Conservation (phyloP, 2,329 filamentous ascomycete genomes). For the Fusarium udum region DNA sequence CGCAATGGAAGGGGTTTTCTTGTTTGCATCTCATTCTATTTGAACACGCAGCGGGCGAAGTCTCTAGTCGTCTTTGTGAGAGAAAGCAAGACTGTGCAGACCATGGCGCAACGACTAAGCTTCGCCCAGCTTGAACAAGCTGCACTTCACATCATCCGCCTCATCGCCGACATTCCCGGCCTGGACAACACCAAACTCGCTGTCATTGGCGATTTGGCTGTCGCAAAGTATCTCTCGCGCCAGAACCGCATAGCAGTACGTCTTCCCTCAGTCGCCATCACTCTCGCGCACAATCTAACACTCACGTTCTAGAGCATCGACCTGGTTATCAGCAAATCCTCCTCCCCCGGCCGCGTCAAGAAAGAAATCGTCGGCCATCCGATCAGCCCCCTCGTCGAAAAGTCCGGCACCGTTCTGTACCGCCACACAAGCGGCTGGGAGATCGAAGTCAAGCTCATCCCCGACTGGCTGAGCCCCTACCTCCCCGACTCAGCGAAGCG, state of each 20-base stretch:
- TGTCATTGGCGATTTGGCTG: slow-evolving; percentile 42
- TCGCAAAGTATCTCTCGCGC: slow-evolving; percentile 41
- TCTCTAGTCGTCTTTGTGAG: slow-evolving; percentile 28
- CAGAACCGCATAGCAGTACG: slow-evolving; percentile 31
- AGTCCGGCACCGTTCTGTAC: slow-evolving; percentile 40
- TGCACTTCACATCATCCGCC: slow-evolving; percentile 87
- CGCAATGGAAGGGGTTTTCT: neutral
- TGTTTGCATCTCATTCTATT: neutral
- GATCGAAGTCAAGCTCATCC: slow-evolving; percentile 44
- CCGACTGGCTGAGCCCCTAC: slow-evolving; percentile 45
- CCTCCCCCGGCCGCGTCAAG: slow-evolving; percentile 42
- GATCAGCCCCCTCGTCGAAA: slow-evolving; percentile 43
- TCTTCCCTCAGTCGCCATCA: neutral
- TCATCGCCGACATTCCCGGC: slow-evolving; percentile 66
- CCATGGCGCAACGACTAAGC: slow-evolving; percentile 39
- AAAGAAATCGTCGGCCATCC: slow-evolving; percentile 45
- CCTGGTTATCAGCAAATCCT: slow-evolving; percentile 44
- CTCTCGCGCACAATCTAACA: neutral
- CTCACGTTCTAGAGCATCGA: slow-evolving; percentile 39
- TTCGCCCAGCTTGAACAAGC: slow-evolving; percentile 69
- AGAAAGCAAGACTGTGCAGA: slow-evolving; percentile 20
- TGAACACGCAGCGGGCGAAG: slow-evolving; percentile 26
- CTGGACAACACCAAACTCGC: slow-evolving; percentile 44
- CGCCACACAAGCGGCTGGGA: slow-evolving; percentile 41
- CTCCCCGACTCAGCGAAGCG: slow-evolving; percentile 40